phyloP scores from a whole-genome alignment of 73 alveolate species.

The Paramecium primaurelia region DNA sequence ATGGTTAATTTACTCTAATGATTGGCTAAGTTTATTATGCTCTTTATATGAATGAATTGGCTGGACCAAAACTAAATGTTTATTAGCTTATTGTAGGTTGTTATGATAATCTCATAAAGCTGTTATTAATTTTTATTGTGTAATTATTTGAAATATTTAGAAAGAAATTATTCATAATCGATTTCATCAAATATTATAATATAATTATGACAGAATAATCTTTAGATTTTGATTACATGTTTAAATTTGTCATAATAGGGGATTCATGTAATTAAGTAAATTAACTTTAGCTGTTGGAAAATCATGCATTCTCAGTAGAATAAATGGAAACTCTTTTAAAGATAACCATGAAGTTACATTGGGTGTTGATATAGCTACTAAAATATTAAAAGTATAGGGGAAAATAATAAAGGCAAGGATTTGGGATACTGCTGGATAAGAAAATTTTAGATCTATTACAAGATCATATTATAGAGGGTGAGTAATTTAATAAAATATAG shows the following conservation, averaged over 20 bases:
- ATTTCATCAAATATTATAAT: neutral
- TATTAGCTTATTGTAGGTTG: neutral
- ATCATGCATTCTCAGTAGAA: constrained; percentile 64
- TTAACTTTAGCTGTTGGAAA: constrained; percentile 62
- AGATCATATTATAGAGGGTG: constrained; percentile 69
- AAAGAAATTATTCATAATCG: neutral
- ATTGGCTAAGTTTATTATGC: constrained; percentile 30
- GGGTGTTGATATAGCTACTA: constrained; percentile 70
- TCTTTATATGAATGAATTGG: neutral
- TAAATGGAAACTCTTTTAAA: constrained; percentile 62
- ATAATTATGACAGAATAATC: neutral
- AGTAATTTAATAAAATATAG: neutral
- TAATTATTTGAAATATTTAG: neutral
- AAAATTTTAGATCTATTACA: constrained; percentile 65
- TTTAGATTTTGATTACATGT: neutral
- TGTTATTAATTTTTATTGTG: neutral
- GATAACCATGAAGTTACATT: constrained; percentile 65
- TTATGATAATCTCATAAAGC: constrained; percentile 23
- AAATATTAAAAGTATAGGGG: constrained; percentile 22
- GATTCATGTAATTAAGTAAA: neutral
- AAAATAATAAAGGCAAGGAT: constrained; percentile 56
- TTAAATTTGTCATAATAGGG: constrained; percentile 1
- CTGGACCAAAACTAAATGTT: constrained; percentile 32
- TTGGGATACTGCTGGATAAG: constrained; percentile 75
- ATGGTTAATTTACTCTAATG: constrained; percentile 8